Evolutionary conservation across 768 basidiomycete species (phyloP), one percentile per base, ranked within the genome.

Genomic region (Termitomyces heimii): DNA sequence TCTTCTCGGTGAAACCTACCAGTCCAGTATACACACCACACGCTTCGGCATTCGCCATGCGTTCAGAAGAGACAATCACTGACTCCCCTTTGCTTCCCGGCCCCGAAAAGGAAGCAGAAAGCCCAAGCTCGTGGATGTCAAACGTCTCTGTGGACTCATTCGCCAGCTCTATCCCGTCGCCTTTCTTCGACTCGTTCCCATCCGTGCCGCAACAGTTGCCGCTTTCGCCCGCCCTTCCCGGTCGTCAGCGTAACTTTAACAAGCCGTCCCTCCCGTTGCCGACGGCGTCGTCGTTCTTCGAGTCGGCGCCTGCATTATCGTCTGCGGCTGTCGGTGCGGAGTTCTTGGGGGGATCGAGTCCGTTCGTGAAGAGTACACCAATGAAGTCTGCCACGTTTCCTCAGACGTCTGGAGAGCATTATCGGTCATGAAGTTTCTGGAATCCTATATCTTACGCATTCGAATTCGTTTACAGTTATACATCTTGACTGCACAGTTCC

Each of bases 141-240:
- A 68, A 73, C 20, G 71, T 75, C 9, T 69, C 79, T 31, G 55
- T 71, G 18, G 66, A 76, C 40, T 75, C 77, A 6, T 74, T 54
- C 45, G 69, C 75, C 37, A 74, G 76, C 2, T 75, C 56, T 44
- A 71, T 66, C 58, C 71, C 74, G 60, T 82, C 75, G 59, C 82
- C 71, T 50, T 62, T 77, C 26, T 79, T 89, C 43, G 87, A 89
- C 57, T 80, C 85, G 7, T 89, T 90, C 69, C 89, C 89, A 24
- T 80, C 80, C 34, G 87, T 89, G 5, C 88, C 88, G 1, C 73
- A 77, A 47, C 74, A 73, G 18, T 68, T 76, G 5, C 79, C 81
- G 1, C 64, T 71, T 3, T 48, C 56, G 14, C 65, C 62, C 35
- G 57, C 60, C 22, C 47, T 60, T 14, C 43, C 61, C 18, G 52